Percentiles rank a stretch among this genome's conserved stretches.
Evolutionary conservation across 164 flowering plant genomes (phyloP).

Genomic region (Vitis riparia): DNA sequence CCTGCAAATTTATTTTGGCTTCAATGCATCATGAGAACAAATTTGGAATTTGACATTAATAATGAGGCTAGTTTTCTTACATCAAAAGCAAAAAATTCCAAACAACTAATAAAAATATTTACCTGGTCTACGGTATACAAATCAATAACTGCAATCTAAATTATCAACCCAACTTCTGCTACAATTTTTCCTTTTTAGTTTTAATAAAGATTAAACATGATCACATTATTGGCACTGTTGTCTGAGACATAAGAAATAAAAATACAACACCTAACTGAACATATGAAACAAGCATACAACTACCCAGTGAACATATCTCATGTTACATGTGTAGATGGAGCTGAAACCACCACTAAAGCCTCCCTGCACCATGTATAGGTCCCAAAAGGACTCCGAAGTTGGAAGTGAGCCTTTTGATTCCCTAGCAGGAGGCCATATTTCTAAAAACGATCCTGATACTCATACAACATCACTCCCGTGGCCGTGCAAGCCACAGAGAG

Average conservation of each 20-base stretch:
- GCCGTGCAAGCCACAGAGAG: conserved; percentile 85
- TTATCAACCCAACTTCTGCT: conserved; percentile 1
- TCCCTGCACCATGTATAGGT: not conserved
- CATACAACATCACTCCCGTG: conserved; percentile 44
- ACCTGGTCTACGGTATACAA: conserved; percentile 8
- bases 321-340: conserved; percentile 4
- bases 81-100: not conserved
- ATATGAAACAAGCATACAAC: not conserved
- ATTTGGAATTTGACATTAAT: not conserved
- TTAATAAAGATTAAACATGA: conserved; percentile 11
- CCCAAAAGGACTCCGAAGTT: not conserved
- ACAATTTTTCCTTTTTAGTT: conserved; percentile 3
- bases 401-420: not conserved
- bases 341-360: conserved; percentile 5
- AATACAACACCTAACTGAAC: conserved; percentile 9
- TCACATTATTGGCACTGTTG: conserved; percentile 17
- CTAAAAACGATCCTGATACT: no score
- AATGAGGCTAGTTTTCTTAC: no score
- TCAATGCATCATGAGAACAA: not conserved
- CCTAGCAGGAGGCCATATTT: not conserved
- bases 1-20: no score
- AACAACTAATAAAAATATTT: not conserved
- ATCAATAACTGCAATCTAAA: conserved; percentile 12
- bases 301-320: conserved; percentile 4
- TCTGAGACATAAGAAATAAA: conserved; percentile 5